These are phyloP conservation scores for Penicillium thymicola DNA, from an alignment of 2,329 filamentous ascomycete species.

Conservation along the genomic window DNA sequence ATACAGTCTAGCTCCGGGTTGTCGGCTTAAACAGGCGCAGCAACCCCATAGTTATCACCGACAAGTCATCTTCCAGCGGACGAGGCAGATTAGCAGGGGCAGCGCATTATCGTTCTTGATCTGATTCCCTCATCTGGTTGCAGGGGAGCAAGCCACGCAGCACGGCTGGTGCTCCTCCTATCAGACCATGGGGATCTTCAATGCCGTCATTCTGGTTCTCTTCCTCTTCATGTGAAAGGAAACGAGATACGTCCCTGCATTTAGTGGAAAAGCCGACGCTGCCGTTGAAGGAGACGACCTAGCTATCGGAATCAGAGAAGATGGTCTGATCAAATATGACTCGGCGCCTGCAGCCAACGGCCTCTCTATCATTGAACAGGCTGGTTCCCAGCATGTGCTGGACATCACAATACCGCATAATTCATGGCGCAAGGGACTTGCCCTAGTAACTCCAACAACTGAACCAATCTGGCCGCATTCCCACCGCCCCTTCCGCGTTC, in stretches of 20 bases:
- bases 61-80: slow-evolving; percentile 9
- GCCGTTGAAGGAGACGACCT: slow-evolving; percentile 2
- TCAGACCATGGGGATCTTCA: slow-evolving; percentile 34
- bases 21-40: too few relatives aligned
- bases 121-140: slow-evolving; percentile 38
- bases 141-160: slow-evolving; percentile 31
- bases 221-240: slow-evolving; percentile 40
- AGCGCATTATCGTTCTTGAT: slow-evolving; percentile 31
- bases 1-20: too few relatives aligned
- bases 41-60: not conserved
- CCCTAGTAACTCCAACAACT: slow-evolving; percentile 23
- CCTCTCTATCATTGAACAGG: slow-evolving; percentile 5
- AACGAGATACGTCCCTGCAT: slow-evolving; percentile 30
- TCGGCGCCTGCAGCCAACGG: slow-evolving; percentile 6
- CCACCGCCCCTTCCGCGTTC: slow-evolving; percentile 31
- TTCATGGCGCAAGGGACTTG: slow-evolving; percentile 26
- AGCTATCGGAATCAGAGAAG: not conserved
- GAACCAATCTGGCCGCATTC: slow-evolving; percentile 31
- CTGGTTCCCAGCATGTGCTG: slow-evolving; percentile 18
- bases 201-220: slow-evolving; percentile 25
- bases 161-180: slow-evolving; percentile 39
- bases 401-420: slow-evolving; percentile 28
- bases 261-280: slow-evolving; percentile 5
- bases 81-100: slow-evolving; percentile 3
- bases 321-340: slow-evolving; percentile 2